phyloP scores from a whole-genome alignment of 176 grass and related monocot species.

The Oryza glumipatula region DNA sequence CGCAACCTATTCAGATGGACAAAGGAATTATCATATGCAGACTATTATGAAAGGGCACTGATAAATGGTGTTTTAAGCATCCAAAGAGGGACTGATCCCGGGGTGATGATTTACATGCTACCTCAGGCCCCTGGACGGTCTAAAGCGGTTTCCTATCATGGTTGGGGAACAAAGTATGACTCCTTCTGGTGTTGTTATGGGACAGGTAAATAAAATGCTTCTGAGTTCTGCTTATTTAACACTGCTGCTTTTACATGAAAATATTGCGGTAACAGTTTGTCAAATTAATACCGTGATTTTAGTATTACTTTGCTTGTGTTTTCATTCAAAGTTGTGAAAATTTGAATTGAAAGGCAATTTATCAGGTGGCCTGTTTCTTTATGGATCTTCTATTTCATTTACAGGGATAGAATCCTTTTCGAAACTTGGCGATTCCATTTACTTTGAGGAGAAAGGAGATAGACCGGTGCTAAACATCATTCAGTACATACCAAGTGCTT shows the following conservation, averaged over 20 bases:
- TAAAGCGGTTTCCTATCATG: constrained; percentile 88
- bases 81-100: constrained; percentile 81
- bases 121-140: constrained; percentile 73
- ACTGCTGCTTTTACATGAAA: constrained; percentile 4
- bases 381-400: constrained; percentile 16
- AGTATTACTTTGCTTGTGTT: neutral
- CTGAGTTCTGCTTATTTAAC: neutral
- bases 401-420: constrained; percentile 94
- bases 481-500: constrained; percentile 83
- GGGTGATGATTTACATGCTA: constrained; percentile 98
- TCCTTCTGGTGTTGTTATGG: constrained; percentile 99
- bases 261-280: neutral
- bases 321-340: neutral
- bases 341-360: neutral
- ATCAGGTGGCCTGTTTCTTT: constrained; percentile 10
- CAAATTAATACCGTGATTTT: neutral
- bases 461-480: constrained; percentile 69
- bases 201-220: constrained; percentile 62
- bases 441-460: constrained; percentile 86
- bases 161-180: constrained; percentile 88
- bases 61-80: constrained; percentile 97
- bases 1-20: constrained; percentile 97
- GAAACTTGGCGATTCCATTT: constrained; percentile 96
- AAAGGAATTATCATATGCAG: constrained; percentile 82
- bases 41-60: constrained; percentile 94